Evolutionary conservation across 2,329 filamentous ascomycete genomes (phyloP), one percentile per base, ranked within the genome.

Genomic region (Colletotrichum somersetense): DNA sequence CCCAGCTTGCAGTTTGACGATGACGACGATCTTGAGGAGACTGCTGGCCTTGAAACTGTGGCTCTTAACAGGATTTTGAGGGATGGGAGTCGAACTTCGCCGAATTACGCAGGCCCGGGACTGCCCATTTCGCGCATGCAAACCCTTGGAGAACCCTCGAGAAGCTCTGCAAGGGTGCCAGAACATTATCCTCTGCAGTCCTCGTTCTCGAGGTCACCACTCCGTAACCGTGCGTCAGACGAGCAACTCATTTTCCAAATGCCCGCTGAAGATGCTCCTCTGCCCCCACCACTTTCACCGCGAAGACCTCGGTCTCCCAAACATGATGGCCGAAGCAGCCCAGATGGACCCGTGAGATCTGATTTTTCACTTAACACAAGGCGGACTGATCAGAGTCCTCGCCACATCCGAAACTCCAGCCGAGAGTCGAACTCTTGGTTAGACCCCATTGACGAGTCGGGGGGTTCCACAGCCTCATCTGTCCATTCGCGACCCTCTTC

Each of bases 391-490:
- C 57, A 76, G 55, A 65, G 73, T 74, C 59, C 77, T 62, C 79
- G 84, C 12, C 89, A 90, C 75, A 80, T 81, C 30, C 83, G 89
- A 72, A 91, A 89, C 33, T 87, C 89, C 14, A 96, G 93, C 77
- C 91, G 92, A 73, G 93, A 95, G 79, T 94, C 93, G 5, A 94
- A 93, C 64, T 97, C 95, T 0, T 97, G 95, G 95, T 83, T 97
- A n/a, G 94, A 97, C 78, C 96, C 94, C 1, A 96, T 97, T 68
- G 93, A 97, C 79, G 95, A 97, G 77, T 97, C 95, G 30, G 93
- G 92, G 46, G 92, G 89, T 23, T 97, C 95, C 0, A 91, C 91
- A 4, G 87, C 89, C 3, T 94, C 93, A 1, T 97, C 95, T 0
- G 87, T 94, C 1, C 93, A 95, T 79, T 97, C 95, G 0, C 87